Conservation (phyloP, 805 yeast genomes). For the Starmerella sp. region DNA sequence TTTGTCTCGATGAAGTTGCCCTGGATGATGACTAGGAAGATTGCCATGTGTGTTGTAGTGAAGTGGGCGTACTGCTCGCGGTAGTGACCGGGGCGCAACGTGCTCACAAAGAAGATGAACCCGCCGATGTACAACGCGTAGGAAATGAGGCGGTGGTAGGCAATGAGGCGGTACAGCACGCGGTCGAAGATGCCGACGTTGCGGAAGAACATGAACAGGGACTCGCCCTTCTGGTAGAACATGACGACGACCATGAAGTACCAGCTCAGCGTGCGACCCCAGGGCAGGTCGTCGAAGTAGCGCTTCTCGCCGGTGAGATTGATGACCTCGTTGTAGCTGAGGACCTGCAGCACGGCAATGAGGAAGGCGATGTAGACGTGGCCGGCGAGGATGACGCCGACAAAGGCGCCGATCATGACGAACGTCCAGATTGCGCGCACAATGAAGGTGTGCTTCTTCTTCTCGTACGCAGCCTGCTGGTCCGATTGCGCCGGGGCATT, state of each 20-base stretch:
- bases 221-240: slow-evolving; percentile 80
- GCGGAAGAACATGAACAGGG: slow-evolving; percentile 56
- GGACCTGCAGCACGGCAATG: slow-evolving; percentile 61
- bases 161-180: slow-evolving; percentile 46
- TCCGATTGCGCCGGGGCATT: background rate
- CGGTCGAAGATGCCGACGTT: slow-evolving; percentile 43
- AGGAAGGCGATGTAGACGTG: slow-evolving; percentile 68
- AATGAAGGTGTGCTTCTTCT: slow-evolving; percentile 70
- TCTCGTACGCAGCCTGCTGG: slow-evolving; percentile 30
- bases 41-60: slow-evolving; percentile 87
- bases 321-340: slow-evolving; percentile 86
- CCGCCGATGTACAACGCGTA: slow-evolving; percentile 80
- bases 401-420: slow-evolving; percentile 73
- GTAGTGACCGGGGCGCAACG: slow-evolving; percentile 78
- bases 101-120: slow-evolving; percentile 78
- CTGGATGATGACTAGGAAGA: slow-evolving; percentile 81
- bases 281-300: slow-evolving; percentile 68
- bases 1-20: slow-evolving; percentile 87
- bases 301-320: slow-evolving; percentile 75
- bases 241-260: slow-evolving; percentile 79
- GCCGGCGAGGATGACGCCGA: slow-evolving; percentile 64
- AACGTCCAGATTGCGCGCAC: slow-evolving; percentile 88
- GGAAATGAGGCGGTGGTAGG: slow-evolving; percentile 73
- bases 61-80: slow-evolving; percentile 90
- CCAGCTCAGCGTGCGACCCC: slow-evolving; percentile 81